A percentile compares a stretch with the other conserved stretches of the same genome.
These are phyloP conservation scores for Delonix regia DNA, from an alignment of 306 rosid genomes.

Conservation along the genomic window DNA sequence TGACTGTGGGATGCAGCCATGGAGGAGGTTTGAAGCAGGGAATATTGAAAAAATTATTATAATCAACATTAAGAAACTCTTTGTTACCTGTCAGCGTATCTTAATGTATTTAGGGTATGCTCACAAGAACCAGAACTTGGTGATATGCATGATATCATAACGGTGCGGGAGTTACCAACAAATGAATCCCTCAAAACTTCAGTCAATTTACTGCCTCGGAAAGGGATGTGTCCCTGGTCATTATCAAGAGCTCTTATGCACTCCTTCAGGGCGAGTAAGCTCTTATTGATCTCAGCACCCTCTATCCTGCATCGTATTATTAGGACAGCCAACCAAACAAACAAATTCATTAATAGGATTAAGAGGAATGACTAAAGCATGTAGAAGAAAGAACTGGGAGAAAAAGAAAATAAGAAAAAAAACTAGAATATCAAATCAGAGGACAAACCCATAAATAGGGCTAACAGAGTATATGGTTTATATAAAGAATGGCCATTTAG, in stretches of 20 bases:
- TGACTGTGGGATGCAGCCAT: slow-evolving; percentile 4
- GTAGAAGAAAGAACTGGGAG: neutral
- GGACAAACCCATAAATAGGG: neutral
- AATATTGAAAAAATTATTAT: slow-evolving; percentile 6
- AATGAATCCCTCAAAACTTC: slow-evolving; percentile 99
- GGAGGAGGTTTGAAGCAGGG: slow-evolving; percentile 10
- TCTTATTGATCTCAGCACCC: slow-evolving; percentile 99
- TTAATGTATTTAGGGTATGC: slow-evolving; percentile 92
- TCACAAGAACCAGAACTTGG: slow-evolving; percentile 98
- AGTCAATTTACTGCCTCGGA: slow-evolving; percentile 96
- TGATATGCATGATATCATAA: slow-evolving; percentile 98
- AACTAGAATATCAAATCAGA: neutral
- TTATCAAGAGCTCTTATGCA: slow-evolving; percentile 99
- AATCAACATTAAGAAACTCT: slow-evolving; percentile 23
- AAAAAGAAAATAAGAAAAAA: too few relatives aligned
- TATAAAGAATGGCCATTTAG: neutral
- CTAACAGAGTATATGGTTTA: neutral
- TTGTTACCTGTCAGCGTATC: slow-evolving; percentile 96
- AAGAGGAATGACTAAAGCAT: slow-evolving; percentile 19
- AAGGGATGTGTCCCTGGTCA: slow-evolving; percentile 99
- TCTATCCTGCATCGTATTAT: slow-evolving; percentile 79
- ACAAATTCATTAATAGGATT: slow-evolving; percentile 30
- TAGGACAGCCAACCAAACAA: slow-evolving; percentile 30
- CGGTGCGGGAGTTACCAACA: slow-evolving; percentile 95
- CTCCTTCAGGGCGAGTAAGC: slow-evolving; percentile 98